Conservation (phyloP, 352 stramenopile species). For the Stramenopiles sp. region DNA sequence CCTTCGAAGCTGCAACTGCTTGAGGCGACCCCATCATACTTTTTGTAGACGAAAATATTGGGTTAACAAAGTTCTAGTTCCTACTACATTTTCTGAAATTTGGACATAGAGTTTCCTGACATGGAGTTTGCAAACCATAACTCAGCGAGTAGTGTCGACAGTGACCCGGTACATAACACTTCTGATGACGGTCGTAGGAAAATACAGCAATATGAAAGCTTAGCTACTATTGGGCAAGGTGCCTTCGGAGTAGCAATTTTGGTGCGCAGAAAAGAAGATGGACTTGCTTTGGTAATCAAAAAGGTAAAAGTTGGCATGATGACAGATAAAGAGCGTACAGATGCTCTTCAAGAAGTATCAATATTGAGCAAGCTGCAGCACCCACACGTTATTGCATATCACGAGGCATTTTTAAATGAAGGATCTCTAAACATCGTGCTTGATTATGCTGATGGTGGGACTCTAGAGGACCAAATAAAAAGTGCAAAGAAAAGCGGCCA, state of each 20-base stretch:
- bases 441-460: slow-evolving; percentile 58
- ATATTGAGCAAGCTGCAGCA: slow-evolving; percentile 35
- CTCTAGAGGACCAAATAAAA: slow-evolving; percentile 56
- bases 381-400: slow-evolving; percentile 57
- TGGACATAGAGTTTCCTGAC: no score
- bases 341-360: slow-evolving; percentile 33
- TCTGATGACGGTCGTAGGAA: no score
- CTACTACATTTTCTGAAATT: no score
- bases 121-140: no score
- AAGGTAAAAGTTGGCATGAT: background rate
- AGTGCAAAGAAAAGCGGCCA: slow-evolving; percentile 44
- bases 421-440: slow-evolving; percentile 67
- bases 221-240: slow-evolving; percentile 49
- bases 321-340: background rate
- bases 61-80: no score
- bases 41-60: no score
- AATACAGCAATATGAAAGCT: no score
- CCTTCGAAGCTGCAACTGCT: no score
- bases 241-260: slow-evolving; percentile 46
- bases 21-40: no score
- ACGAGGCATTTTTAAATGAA: slow-evolving; percentile 52
- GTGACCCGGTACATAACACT: no score
- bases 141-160: no score
- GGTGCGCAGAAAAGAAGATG: slow-evolving; percentile 21
- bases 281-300: background rate